Percentiles rank a stretch among this genome's conserved stretches.
These are phyloP conservation scores for Aspergillus baeticus DNA, from an alignment of 495 filamentous ascomycete species.

Conservation along the genomic window DNA sequence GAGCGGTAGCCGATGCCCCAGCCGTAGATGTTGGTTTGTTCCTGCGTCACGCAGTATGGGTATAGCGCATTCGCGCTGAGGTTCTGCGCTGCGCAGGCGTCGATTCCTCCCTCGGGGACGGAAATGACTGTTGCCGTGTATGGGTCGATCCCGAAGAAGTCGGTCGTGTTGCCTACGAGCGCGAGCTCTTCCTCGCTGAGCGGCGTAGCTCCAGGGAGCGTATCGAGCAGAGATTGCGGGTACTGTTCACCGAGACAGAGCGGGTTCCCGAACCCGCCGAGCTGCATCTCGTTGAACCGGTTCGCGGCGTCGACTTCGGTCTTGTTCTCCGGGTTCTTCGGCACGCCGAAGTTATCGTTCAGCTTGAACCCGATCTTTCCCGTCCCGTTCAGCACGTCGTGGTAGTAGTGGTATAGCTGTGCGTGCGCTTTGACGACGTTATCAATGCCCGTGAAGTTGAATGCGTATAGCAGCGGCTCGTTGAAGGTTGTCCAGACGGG, in stretches of 20 bases:
- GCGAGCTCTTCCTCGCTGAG: slow-evolving; percentile 34
- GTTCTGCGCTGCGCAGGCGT: slow-evolving; percentile 31
- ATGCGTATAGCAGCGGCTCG: slow-evolving; percentile 31
- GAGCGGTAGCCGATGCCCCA: slow-evolving; percentile 45
- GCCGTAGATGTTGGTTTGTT: slow-evolving; percentile 33
- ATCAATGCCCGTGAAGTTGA: slow-evolving; percentile 32
- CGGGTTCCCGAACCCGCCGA: slow-evolving; percentile 40
- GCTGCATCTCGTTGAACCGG: slow-evolving; percentile 39
- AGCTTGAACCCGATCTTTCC: slow-evolving; percentile 42
- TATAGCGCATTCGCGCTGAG: slow-evolving; percentile 27
- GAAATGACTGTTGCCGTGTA: slow-evolving; percentile 45
- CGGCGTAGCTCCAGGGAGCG: slow-evolving; percentile 21
- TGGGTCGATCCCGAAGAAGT: slow-evolving; percentile 47
- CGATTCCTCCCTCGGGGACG: slow-evolving; percentile 32
- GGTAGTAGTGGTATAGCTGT: slow-evolving; percentile 40
- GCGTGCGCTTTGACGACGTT: slow-evolving; percentile 40
- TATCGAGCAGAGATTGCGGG: slow-evolving; percentile 32
- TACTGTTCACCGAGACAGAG: slow-evolving; percentile 43
- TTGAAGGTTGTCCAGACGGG: slow-evolving; percentile 49
- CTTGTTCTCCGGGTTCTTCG: slow-evolving; percentile 31
- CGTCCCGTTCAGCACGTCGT: slow-evolving; percentile 36
- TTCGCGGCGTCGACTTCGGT: slow-evolving; percentile 35
- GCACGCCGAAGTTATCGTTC: slow-evolving; percentile 43
- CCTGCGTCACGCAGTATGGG: slow-evolving; percentile 41
- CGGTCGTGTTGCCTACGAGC: slow-evolving; percentile 34